A percentile compares a stretch with the other conserved stretches of the same genome.
Conservation (phyloP, 2,329 filamentous ascomycete genomes). For the Aspergillus udagawae region DNA sequence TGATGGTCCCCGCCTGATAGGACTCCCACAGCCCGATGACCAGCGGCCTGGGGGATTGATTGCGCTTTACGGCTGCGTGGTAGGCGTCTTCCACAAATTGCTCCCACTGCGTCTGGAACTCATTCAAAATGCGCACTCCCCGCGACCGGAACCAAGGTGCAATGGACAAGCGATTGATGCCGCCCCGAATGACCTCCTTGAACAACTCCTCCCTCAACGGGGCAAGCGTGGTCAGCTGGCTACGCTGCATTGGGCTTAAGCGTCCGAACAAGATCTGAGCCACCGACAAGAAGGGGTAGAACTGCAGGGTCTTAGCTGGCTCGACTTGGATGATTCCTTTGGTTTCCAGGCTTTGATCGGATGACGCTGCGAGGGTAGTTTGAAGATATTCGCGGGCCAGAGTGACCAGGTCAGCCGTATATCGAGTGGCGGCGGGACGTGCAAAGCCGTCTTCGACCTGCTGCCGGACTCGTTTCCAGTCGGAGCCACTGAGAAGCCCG, state of each 20-base stretch:
- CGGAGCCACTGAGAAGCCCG: background rate
- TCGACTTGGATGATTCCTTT: background rate
- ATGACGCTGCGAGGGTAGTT: accelerated
- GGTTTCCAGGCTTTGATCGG: background rate
- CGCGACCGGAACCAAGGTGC: background rate
- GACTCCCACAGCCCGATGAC: background rate
- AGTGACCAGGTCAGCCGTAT: background rate
- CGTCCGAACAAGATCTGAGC: background rate
- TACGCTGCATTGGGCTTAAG: background rate
- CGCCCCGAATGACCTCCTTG: background rate
- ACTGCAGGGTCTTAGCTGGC: background rate
- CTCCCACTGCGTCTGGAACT: background rate
- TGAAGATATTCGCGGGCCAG: background rate
- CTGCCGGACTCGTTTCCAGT: background rate
- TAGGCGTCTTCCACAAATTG: background rate
- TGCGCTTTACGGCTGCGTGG: background rate
- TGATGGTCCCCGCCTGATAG: background rate
- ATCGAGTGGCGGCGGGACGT: background rate
- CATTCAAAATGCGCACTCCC: background rate
- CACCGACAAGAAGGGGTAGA: background rate
- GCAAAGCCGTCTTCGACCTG: background rate
- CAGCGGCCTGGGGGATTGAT: background rate
- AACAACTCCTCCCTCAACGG: background rate
- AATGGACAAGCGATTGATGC: background rate
- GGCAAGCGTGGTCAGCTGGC: background rate